Evolutionary conservation across 2,329 filamentous ascomycete species (phyloP).

Genomic region (Fusarium nurragi): DNA sequence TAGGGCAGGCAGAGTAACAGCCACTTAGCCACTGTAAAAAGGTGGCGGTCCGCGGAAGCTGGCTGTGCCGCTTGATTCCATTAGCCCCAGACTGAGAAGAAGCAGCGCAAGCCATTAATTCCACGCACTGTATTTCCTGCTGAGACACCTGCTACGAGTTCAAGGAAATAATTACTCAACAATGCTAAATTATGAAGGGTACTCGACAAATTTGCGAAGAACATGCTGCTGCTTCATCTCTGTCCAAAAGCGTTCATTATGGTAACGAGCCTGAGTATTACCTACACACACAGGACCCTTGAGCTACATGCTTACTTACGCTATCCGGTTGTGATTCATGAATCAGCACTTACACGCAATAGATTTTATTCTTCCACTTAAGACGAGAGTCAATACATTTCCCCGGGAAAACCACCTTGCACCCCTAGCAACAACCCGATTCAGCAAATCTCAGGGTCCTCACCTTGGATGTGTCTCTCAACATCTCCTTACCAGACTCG

Average conservation of each 20-base stretch:
- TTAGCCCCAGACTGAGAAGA: conserved; percentile 5
- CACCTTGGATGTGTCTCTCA: conserved; percentile 5
- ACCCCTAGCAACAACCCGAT: not conserved
- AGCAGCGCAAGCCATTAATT: conserved; percentile 2
- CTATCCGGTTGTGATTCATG: not conserved
- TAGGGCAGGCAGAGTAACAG: conserved; percentile 23
- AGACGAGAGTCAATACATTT: not conserved
- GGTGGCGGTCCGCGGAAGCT: conserved; percentile 25
- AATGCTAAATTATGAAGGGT: not conserved
- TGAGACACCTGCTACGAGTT: not conserved
- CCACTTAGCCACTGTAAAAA: conserved; percentile 28
- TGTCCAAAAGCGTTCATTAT: not conserved
- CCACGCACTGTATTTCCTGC: conserved; percentile 18
- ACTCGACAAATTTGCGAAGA: not conserved
- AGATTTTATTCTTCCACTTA: not conserved
- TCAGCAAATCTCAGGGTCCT: conserved; percentile 1
- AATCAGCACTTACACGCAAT: conserved; percentile 3
- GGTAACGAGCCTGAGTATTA: not conserved
- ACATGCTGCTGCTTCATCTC: not conserved
- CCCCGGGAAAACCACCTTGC: not conserved
- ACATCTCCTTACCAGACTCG: not conserved
- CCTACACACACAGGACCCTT: not conserved
- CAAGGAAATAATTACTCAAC: not conserved
- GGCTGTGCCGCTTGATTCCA: conserved; percentile 31
- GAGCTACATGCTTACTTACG: not conserved